These are phyloP conservation scores for Oenanthe sinensis DNA, from an alignment of 129 eudicot species.

Conservation along the genomic window DNA sequence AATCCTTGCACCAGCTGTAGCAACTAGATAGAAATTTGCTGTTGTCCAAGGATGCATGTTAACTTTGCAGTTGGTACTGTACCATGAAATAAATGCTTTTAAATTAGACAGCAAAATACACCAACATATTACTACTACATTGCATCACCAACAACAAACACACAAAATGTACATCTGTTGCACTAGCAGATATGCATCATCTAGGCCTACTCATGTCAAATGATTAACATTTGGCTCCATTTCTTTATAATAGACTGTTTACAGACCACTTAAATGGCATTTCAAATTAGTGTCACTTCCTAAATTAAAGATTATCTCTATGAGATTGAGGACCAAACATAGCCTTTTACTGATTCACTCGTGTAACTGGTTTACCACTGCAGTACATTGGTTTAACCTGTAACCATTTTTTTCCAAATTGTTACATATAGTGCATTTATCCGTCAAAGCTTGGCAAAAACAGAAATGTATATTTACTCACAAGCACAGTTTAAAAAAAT, in stretches of 20 bases:
- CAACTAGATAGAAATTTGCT: slow-evolving; percentile 1
- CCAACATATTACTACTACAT: neutral
- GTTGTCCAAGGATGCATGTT: neutral
- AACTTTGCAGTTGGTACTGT: neutral
- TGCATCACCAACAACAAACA: neutral
- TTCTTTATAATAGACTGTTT: too few species aligned
- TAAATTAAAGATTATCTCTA: too few species aligned
- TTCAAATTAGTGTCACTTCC: too few species aligned
- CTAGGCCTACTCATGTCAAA: neutral
- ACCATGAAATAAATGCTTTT: neutral
- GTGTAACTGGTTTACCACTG: neutral
- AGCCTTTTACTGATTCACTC: too few species aligned
- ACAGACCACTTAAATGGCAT: neutral
- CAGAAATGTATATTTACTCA: too few species aligned
- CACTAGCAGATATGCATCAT: neutral
- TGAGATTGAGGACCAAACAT: too few species aligned
- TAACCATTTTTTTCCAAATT: too few species aligned
- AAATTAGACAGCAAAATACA: neutral
- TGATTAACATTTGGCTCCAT: too few species aligned
- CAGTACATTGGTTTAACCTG: too few species aligned
- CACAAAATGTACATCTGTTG: neutral
- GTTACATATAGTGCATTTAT: too few species aligned
- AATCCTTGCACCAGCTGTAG: slow-evolving; percentile 53
- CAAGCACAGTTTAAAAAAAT: too few species aligned
- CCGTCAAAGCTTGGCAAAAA: too few species aligned